A percentile compares a stretch with the other conserved stretches of the same genome.
phyloP scores from a whole-genome alignment of 148 eudicot genomes.

The Chenopodium suecicum region DNA sequence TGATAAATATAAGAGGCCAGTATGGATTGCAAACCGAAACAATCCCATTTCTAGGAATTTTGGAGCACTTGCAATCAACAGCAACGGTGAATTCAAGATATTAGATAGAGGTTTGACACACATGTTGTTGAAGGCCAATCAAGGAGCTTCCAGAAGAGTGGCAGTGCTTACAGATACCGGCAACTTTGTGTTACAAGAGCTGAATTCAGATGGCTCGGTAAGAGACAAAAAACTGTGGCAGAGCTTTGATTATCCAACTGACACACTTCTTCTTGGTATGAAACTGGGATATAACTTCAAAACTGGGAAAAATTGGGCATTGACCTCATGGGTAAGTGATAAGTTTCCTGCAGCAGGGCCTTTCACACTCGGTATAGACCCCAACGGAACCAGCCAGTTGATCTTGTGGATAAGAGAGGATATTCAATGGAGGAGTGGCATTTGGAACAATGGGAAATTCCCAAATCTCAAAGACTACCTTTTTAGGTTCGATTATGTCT shows the following conservation, averaged over 20 bases:
- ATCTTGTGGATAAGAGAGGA: conserved; percentile 30
- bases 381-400: conserved; percentile 24
- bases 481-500: conserved; percentile 22
- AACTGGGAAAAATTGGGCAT: conserved; percentile 21
- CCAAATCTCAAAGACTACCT: conserved; percentile 22
- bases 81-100: conserved; percentile 22
- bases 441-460: conserved; percentile 26
- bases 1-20: neutral
- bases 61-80: conserved; percentile 16
- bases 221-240: conserved; percentile 32
- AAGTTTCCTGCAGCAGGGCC: conserved; percentile 29
- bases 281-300: conserved; percentile 29
- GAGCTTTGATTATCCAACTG: conserved; percentile 41
- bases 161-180: conserved; percentile 26
- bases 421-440: conserved; percentile 34
- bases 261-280: conserved; percentile 38
- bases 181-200: conserved; percentile 27
- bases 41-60: conserved; percentile 20
- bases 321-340: conserved; percentile 33
- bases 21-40: conserved; percentile 33
- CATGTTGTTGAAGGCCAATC: conserved; percentile 14
- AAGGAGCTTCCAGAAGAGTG: conserved; percentile 1
- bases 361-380: conserved; percentile 31
- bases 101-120: conserved; percentile 5
- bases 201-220: conserved; percentile 17